phyloP scores from a whole-genome alignment of 768 basidiomycete genomes.

The Infundibulicybe gibba region DNA sequence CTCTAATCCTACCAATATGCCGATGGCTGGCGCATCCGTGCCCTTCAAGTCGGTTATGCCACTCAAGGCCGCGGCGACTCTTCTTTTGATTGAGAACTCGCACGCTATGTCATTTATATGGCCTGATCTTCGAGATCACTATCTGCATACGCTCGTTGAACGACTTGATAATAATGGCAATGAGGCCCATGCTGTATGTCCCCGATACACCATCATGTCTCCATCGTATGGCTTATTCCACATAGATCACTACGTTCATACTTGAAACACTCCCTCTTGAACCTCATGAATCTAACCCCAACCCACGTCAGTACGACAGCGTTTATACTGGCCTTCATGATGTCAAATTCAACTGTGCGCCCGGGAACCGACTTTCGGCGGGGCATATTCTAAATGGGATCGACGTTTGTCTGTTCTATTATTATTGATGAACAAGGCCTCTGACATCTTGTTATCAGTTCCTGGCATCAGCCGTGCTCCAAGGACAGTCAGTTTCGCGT shows the following conservation, averaged over 20 bases:
- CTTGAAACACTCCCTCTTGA: conserved; percentile 41
- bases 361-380: conserved; percentile 40
- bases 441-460: conserved; percentile 17
- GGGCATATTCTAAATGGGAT: conserved; percentile 39
- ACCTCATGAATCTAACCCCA: conserved; percentile 21
- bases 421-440: conserved; percentile 4
- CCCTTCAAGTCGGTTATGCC: conserved; percentile 17
- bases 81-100: conserved; percentile 58
- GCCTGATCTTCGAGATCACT: conserved; percentile 45
- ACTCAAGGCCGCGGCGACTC: conserved; percentile 32
- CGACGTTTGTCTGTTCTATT: conserved; percentile 31
- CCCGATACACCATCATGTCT: neutral
- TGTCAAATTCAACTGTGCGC: conserved; percentile 37
- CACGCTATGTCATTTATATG: conserved; percentile 38
- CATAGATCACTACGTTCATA: conserved; percentile 37
- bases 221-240: conserved; percentile 11
- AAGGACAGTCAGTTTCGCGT: conserved; percentile 28
- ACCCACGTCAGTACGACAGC: conserved; percentile 37
- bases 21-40: conserved; percentile 5
- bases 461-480: conserved; percentile 26
- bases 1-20: neutral
- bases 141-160: conserved; percentile 38
- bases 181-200: conserved; percentile 36
- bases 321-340: conserved; percentile 32
- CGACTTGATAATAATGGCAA: conserved; percentile 32